Evolutionary conservation across 169 alveolate species (phyloP), one percentile per base, ranked within the genome.

Genomic region (Theileria orientalis): DNA sequence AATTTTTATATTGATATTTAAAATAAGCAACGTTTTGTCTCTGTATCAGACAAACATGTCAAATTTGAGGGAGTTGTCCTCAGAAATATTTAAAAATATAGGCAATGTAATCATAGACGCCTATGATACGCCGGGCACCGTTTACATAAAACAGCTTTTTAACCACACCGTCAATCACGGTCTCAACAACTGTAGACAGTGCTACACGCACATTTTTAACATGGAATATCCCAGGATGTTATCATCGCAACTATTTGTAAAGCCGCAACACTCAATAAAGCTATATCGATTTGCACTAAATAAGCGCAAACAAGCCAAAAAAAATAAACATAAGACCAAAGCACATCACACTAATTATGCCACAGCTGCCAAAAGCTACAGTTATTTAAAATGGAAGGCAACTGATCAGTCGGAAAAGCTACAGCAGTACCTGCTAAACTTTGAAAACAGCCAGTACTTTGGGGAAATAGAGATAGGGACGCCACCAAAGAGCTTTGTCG

Each of bases 371-470:
- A 33, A 9, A 59, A 33, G 46, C n/a, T 49, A 49, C 25, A 49
- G 41, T 23, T 30, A 32, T 59, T 59, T 35, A 32, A 64, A 35
- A 9, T 16, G 37, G 21, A 29, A 13, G 33, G 21, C 25, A 1
- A 69, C 30, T 56, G 77, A 68, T 11, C 33, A 25, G 23, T 19
- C 82, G 8, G 66, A 23, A 27, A 57, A 56, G 33, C 67, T 76
- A 8, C 33, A 69, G 67, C 90, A 93, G 72, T 86, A 88, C 52
- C 88, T 94, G 52, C 76, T 85, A 47, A 94, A 94, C 68, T 94
- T 87, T 83, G 95, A 94, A 72, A 94, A 94, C 83, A 91, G 95
- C 64, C 97, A 94, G 47, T 94, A 92, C 63, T 92, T 94, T 83
- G 97, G 96, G 21, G 92, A 92, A 52, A 91, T 94, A 13, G 86